phyloP scores from a whole-genome alignment of 345 rosid species.

The Brassica juncea region DNA sequence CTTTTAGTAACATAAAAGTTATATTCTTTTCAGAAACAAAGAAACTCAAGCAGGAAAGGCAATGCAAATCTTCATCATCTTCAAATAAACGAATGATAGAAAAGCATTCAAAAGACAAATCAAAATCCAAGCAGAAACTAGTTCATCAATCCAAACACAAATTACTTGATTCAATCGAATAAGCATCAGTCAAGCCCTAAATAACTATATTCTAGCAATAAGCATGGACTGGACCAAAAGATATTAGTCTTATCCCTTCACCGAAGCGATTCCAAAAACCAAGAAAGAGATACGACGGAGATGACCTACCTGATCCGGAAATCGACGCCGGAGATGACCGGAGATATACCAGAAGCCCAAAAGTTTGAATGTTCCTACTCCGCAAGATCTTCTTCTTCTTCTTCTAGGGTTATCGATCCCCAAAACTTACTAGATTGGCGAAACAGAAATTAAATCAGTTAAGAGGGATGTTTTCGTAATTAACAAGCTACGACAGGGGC shows the following conservation, averaged over 20 bases:
- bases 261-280: background rate
- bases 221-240: background rate
- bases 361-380: background rate
- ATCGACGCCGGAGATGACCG: background rate
- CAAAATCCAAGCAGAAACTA: background rate
- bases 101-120: background rate
- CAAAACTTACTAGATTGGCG: background rate
- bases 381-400: background rate
- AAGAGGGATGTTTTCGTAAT: background rate
- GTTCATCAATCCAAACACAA: conserved; percentile 8
- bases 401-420: conserved; percentile 23
- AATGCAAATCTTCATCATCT: background rate
- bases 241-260: background rate
- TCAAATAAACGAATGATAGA: background rate
- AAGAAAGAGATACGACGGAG: background rate
- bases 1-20: background rate
- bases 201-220: background rate
- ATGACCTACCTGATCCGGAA: conserved; percentile 1
- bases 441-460: background rate
- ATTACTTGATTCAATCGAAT: background rate
- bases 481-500: background rate
- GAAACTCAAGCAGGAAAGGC: background rate
- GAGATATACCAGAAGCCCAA: background rate
- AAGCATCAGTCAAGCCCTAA: background rate
- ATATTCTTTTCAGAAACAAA: background rate